These are phyloP conservation scores for Leccinum arenicola DNA, from an alignment of 768 basidiomycete genomes.

Conservation along the genomic window DNA sequence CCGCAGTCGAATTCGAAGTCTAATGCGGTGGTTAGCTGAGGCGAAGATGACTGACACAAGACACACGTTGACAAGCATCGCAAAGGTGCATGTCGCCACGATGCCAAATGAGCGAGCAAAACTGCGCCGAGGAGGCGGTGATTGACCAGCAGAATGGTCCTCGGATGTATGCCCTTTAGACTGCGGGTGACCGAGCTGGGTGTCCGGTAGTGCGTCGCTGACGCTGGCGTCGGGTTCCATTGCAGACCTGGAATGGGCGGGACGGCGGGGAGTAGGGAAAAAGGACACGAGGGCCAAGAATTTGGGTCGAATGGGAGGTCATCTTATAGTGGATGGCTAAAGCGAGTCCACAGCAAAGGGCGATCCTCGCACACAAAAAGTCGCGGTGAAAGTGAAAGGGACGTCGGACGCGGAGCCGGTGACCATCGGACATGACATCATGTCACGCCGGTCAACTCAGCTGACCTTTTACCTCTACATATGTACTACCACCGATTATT, in stretches of 20 bases:
- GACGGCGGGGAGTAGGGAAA: neutral
- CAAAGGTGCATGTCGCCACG: slow-evolving; percentile 38
- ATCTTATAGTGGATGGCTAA: too few relatives aligned
- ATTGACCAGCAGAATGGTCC: neutral
- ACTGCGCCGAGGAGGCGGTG: slow-evolving; percentile 19
- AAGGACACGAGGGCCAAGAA: neutral
- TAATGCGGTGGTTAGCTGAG: slow-evolving; percentile 11
- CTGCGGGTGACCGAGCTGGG: slow-evolving; percentile 32
- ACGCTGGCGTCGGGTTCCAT: slow-evolving; percentile 10
- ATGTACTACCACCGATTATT: too few relatives aligned
- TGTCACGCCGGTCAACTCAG: too few relatives aligned
- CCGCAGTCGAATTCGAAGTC: slow-evolving; percentile 39
- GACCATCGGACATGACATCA: too few relatives aligned
- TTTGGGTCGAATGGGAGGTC: neutral
- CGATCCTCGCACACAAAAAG: too few relatives aligned
- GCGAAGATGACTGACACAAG: neutral
- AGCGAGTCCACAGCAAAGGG: too few relatives aligned
- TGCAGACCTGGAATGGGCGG: neutral
- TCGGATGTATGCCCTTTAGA: slow-evolving; percentile 12
- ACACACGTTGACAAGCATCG: slow-evolving; percentile 37
- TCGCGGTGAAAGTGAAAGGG: too few relatives aligned
- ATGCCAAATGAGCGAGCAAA: slow-evolving; percentile 27
- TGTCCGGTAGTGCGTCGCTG: slow-evolving; percentile 13
- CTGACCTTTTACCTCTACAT: too few relatives aligned
- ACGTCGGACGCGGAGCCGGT: too few relatives aligned